Evolutionary conservation across 2,329 filamentous ascomycete genomes (phyloP), one percentile per base, ranked within the genome.

Genomic region (Ambrosiella beaveri): DNA sequence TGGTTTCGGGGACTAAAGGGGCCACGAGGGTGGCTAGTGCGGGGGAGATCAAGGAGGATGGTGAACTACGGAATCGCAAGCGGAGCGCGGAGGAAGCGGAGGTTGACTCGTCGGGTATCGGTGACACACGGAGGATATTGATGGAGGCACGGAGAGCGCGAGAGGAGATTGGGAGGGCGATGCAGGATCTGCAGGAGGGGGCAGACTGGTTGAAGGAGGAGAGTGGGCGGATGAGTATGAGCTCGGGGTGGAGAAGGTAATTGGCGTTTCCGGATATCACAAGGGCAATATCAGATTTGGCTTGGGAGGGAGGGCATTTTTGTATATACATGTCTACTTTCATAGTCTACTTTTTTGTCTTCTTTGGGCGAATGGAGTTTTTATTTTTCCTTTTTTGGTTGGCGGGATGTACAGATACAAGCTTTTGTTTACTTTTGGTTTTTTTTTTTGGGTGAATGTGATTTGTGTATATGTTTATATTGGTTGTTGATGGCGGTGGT

Each of bases 171-270:
- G 68, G 68, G 41, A 67, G 68, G 55, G 67, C 73, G 62, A 68
- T 71, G 12, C 66, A 70, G 59, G 73, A 75, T 59, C 68, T 77
- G 65, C 72, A 75, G 61, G 69, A 75, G 61, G 73, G 69, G 13
- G 68, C 68, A n/a, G 66, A 68, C 17, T 77, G 74, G 74, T 75
- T 72, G 63, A 67, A 66, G 57, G 68, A 70, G 56, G 73, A 77
- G 64, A 74, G 71, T 41, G 69, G 71, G 57, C 68, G 67, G 45
- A 61, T 76, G 61, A 54, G 52, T 41, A 11, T 54, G 37, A 45
- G 27, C 2, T 38, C 12, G 44, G 8, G 11, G 35, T 1, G 36
- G 36, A 53, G 9, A 13, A 53, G 13, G 1, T 13, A 39, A 39
- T n/a, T 35, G 27, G 27, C 12, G 9, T 36, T 51, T 36, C 15